phyloP scores from a whole-genome alignment of 441 rosid species.

The Populus hybrid region DNA sequence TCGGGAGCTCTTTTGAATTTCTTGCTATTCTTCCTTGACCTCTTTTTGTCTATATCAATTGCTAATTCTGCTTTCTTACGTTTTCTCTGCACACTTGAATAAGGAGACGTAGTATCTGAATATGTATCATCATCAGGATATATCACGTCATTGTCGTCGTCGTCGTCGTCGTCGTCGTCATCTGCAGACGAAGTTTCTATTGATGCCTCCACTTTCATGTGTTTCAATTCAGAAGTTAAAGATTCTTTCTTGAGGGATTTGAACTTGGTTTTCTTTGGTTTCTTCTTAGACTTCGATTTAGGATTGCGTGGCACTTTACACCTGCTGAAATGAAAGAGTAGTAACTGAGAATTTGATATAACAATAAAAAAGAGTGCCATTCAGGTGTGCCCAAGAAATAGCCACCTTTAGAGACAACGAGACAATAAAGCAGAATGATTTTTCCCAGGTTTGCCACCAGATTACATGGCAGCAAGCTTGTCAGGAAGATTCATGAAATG shows the following conservation, averaged over 20 bases:
- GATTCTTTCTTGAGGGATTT: conserved; percentile 93
- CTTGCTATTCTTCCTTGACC: conserved; percentile 73
- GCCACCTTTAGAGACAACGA: neutral
- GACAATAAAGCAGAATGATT: neutral
- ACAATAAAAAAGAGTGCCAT: neutral
- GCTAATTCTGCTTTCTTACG: conserved; percentile 60
- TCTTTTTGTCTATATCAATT: conserved; percentile 48
- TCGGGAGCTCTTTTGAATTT: conserved; percentile 59
- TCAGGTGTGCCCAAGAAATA: neutral
- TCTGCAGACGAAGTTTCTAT: conserved; percentile 53
- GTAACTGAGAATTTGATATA: neutral
- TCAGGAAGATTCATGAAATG: neutral
- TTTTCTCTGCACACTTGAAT: conserved; percentile 48
- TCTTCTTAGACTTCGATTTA: conserved; percentile 86
- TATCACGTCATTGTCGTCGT: neutral
- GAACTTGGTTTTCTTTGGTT: conserved; percentile 85
- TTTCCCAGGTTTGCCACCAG: neutral
- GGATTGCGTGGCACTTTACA: conserved; percentile 45
- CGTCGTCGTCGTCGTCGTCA: conserved; percentile 36
- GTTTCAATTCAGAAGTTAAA: conserved; percentile 61
- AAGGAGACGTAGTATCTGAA: conserved; percentile 51
- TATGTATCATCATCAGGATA: conserved; percentile 35
- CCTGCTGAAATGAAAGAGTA: conserved; percentile 41
- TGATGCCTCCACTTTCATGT: conserved; percentile 50
- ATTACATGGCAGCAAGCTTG: neutral